phyloP scores from a whole-genome alignment of 1,139 yeast species.

The Magnusiomyces fungicola region DNA sequence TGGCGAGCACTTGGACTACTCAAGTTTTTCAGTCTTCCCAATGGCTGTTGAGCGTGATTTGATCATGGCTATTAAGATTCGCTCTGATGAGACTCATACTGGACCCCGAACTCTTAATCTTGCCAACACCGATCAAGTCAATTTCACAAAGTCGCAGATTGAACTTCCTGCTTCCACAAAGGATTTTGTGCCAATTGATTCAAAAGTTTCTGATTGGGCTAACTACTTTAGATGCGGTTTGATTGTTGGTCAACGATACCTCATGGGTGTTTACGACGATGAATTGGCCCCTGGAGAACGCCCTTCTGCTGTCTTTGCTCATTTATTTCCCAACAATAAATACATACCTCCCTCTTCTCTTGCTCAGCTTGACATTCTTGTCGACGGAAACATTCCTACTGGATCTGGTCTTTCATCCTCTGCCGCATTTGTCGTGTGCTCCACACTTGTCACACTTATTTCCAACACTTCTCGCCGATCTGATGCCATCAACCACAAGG shows the following conservation, averaged over 20 bases:
- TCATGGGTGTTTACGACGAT: conserved; percentile 21
- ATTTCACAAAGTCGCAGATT: conserved; percentile 38
- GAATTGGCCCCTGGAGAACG: conserved; percentile 14
- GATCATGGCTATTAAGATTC: conserved; percentile 43
- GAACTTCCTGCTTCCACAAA: conserved; percentile 39
- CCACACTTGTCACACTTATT: conserved; percentile 51
- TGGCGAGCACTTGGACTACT: conserved; percentile 72
- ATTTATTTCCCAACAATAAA: background rate
- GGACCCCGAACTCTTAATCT: conserved; percentile 23
- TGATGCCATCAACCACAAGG: conserved; percentile 13
- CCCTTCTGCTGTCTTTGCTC: background rate
- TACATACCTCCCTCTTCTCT: conserved; percentile 10
- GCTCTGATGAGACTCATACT: conserved; percentile 4
- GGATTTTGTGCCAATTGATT: conserved; percentile 42
- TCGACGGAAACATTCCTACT: conserved; percentile 63
- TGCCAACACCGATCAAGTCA: conserved; percentile 37
- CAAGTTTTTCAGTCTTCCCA: conserved; percentile 63
- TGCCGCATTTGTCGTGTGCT: conserved; percentile 65
- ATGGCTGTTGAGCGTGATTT: conserved; percentile 67
- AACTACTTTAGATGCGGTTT: conserved; percentile 64
- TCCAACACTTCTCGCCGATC: conserved; percentile 41
- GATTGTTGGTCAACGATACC: conserved; percentile 50
- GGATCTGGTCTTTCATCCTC: conserved; percentile 69
- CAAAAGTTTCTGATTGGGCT: conserved; percentile 49
- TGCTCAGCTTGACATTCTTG: conserved; percentile 47